Base-by-base conservation (phyloP, 176 grass and related monocot genomes). In the Oryza meridionalis region DNA sequence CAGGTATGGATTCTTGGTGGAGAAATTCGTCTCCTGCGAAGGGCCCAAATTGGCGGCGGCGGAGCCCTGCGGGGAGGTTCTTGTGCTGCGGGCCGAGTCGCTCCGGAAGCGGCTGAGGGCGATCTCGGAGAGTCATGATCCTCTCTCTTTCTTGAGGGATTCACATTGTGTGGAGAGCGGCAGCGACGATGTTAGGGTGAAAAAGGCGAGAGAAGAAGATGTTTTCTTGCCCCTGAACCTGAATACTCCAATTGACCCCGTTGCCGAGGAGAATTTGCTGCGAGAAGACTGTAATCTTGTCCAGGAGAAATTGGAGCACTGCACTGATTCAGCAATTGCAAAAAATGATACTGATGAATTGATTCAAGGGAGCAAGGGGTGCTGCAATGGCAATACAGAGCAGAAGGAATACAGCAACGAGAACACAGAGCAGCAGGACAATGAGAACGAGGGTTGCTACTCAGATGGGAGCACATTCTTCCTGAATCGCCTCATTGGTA, bases 391-490 rank as follows among this genome's bases (percentile, higher is more conserved):
- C 44, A 77, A 69, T 22, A 10, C 14, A 71, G 27, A 78, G 21
- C 33, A 65, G 31, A 26, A 62, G 6, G 38, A 13, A 21, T 69
- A 19, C n/a, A 69, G 13, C 14, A 69, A 49, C 37, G 49, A 25
- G 40, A 72, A 51, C 17, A 22, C n/a, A 75, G 68, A 81, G 81
- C 62, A 77, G 21, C 35, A 79, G 69, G 11, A 15, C 27, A 67
- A 6, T 45, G 53, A 88, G 44, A 67, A 6, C 31, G 53, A 88
- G 35, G 67, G 81, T 31, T 81, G 75, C 85, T 63, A 87, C 67
- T 97, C 94, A 7, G 90, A 97, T 88, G 94, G 92, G n/a, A 89
- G 82, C 84, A 94, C 84, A 77, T 94, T 97, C 84, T 97, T 89
- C 81, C 77, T 97, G 73, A 94, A 97, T 46, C 86, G 84, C 29